These are phyloP conservation scores for Calonectria hongkongensis DNA, from an alignment of 2,329 filamentous ascomycete species.

Conservation along the genomic window DNA sequence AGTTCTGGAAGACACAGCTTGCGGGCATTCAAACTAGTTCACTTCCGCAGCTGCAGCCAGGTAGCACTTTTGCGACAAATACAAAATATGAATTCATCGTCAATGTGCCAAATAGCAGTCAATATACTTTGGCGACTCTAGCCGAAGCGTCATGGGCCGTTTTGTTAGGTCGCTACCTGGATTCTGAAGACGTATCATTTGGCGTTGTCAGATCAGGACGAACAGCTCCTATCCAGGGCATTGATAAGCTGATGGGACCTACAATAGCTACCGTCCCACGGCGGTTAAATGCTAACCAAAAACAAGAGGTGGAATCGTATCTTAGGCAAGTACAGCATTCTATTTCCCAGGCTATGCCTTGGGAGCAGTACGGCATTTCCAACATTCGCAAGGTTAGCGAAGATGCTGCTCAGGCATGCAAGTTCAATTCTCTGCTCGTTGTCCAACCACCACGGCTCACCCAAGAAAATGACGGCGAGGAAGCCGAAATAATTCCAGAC, in stretches of 20 bases:
- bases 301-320: neutral
- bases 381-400: slow-evolving; percentile 3
- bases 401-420: neutral
- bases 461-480: neutral
- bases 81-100: neutral
- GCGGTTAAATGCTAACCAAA: neutral
- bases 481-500: neutral
- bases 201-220: slow-evolving; percentile 4
- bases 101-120: neutral
- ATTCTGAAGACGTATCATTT: neutral
- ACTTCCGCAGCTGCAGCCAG: neutral
- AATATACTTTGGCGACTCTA: neutral
- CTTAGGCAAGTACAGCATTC: neutral
- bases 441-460: neutral
- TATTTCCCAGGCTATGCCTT: neutral
- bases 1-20: neutral
- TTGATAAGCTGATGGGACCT: neutral
- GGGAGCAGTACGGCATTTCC: neutral
- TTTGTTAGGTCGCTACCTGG: neutral
- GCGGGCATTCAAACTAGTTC: neutral
- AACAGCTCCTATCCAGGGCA: neutral
- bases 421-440: neutral
- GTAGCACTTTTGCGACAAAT: neutral
- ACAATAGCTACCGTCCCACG: neutral
- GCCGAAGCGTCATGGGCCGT: neutral